Evolutionary conservation across 208 protist species (phyloP), one percentile per base, ranked within the genome.

Genomic region (Wallacemonas rigidus): DNA sequence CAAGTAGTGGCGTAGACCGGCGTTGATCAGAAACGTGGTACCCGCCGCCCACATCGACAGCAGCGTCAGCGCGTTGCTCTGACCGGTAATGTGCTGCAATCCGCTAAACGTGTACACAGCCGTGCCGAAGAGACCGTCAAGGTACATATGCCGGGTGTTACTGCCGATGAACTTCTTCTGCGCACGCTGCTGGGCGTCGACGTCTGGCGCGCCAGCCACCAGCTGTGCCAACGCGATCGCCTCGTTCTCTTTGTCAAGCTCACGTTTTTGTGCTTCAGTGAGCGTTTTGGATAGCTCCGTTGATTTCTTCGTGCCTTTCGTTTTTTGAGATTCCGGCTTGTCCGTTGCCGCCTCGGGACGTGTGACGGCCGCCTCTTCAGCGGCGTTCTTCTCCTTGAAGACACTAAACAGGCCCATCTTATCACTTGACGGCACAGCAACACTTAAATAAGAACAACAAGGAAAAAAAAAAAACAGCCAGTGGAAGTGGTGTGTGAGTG

Each of bases 31-130:
- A 63, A 91, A 92, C 1, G 84, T 86, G 0, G 87, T 95, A 1
- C 90, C 90, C 1, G 86, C 86, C 0, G 83, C 80, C 87, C 90
- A 95, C 83, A 92, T 85, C 62, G 81, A 85, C 36, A 95, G 82
- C 64, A 87, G 72, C 56, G 81, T 87, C 44, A 92, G 81, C 1
- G 81, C 81, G 48, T 77, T 95, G 72, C 87, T 85, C 63, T 95
- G 90, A 1, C 90, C 90, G n/a, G 85, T 75, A 7, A 92, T 65
- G 67, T 92, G 87, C 67, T 90, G 77, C 60, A 90, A 68, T 0
- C 82, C 83, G 56, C 85, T 81, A 74, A 91, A 89, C 26, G 80
- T 87, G 79, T 95, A 95, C 9, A 76, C 81, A 6, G 79, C 80
- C 15, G 79, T 75, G 39, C 83, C 80, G 15, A 89, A 60, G 0